Evolutionary conservation across 2,329 filamentous ascomycete species (phyloP).

Genomic region (Didymella segeticola): DNA sequence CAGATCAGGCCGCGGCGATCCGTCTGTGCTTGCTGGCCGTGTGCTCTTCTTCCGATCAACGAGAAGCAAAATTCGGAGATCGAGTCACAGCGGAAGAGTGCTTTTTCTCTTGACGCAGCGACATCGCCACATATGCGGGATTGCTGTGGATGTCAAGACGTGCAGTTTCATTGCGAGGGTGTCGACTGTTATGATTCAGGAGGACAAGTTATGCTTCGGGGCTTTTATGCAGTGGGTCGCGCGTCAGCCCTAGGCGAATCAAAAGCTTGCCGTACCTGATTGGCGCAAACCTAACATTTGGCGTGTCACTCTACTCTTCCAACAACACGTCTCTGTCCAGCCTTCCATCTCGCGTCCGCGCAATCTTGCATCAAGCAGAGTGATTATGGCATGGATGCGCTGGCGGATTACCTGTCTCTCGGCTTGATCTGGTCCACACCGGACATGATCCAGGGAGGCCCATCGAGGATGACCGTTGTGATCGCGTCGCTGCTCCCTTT

Average conservation of each 20-base stretch:
- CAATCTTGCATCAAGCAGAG: constrained; percentile 11
- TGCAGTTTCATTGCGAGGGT: constrained; percentile 15
- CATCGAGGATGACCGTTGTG: constrained; percentile 11
- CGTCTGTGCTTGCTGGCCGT: constrained; percentile 20
- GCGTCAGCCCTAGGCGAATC: constrained; percentile 18
- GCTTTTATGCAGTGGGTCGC: constrained; percentile 15
- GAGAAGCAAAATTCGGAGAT: constrained; percentile 4
- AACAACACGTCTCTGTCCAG: constrained; percentile 6
- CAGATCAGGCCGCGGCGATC: constrained; percentile 26
- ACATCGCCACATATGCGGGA: constrained; percentile 11
- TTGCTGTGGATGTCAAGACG: constrained; percentile 2
- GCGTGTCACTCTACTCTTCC: constrained; percentile 16
- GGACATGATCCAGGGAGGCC: neutral
- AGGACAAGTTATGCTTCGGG: constrained; percentile 15
- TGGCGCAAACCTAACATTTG: constrained; percentile 11
- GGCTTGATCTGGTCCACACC: constrained; percentile 6
- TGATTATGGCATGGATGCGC: constrained; percentile 12
- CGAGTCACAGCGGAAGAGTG: constrained; percentile 4
- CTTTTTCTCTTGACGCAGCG: constrained; percentile 11
- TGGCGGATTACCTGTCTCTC: constrained; percentile 12
- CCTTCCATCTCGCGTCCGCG: constrained; percentile 8
- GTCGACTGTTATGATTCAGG: constrained; percentile 13
- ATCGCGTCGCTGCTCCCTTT: constrained; percentile 20
- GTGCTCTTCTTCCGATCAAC: constrained; percentile 9
- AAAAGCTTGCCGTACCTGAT: constrained; percentile 5